phyloP scores from a whole-genome alignment of 2,329 filamentous ascomycete genomes.

The Arthrocladium fulminans region DNA sequence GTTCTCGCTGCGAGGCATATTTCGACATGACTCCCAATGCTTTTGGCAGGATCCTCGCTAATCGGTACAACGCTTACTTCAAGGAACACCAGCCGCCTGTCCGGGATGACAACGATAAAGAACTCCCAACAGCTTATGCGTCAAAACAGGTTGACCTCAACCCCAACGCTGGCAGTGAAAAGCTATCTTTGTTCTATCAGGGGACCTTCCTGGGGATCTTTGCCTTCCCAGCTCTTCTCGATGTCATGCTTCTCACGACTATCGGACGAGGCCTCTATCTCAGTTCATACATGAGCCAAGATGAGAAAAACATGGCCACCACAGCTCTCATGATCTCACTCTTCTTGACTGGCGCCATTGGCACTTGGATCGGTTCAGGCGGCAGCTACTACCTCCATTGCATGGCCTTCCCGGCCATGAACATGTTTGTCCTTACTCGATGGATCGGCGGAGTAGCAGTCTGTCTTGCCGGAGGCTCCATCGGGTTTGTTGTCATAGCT shows the following conservation, averaged over 20 bases:
- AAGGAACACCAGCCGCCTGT: slow-evolving; percentile 41
- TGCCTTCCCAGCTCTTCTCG: slow-evolving; percentile 53
- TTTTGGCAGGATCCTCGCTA: slow-evolving; percentile 37
- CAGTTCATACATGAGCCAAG: slow-evolving; percentile 46
- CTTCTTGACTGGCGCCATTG: slow-evolving; percentile 51
- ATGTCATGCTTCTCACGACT: slow-evolving; percentile 51
- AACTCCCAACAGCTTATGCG: slow-evolving; percentile 44
- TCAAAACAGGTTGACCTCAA: slow-evolving; percentile 47
- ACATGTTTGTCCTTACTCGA: slow-evolving; percentile 47
- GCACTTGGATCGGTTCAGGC: slow-evolving; percentile 55
- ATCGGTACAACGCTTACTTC: slow-evolving; percentile 37
- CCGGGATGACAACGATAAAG: slow-evolving; percentile 42
- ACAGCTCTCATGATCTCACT: slow-evolving; percentile 51
- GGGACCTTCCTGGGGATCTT: slow-evolving; percentile 55
- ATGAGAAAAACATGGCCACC: slow-evolving; percentile 46
- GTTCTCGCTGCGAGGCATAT: slow-evolving; percentile 55
- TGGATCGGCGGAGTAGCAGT: slow-evolving; percentile 45
- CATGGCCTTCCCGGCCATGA: slow-evolving; percentile 48
- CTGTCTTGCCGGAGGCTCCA: slow-evolving; percentile 43
- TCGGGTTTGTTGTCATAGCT: slow-evolving; percentile 46
- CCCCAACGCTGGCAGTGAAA: slow-evolving; percentile 35
- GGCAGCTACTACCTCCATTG: slow-evolving; percentile 54
- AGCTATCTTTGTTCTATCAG: slow-evolving; percentile 40
- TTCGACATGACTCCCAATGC: slow-evolving; percentile 48
- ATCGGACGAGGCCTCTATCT: slow-evolving; percentile 54